A percentile compares a stretch with the other conserved stretches of the same genome.
These are phyloP conservation scores for Didymella lethalis DNA, from an alignment of 2,329 filamentous ascomycete species.

Conservation along the genomic window DNA sequence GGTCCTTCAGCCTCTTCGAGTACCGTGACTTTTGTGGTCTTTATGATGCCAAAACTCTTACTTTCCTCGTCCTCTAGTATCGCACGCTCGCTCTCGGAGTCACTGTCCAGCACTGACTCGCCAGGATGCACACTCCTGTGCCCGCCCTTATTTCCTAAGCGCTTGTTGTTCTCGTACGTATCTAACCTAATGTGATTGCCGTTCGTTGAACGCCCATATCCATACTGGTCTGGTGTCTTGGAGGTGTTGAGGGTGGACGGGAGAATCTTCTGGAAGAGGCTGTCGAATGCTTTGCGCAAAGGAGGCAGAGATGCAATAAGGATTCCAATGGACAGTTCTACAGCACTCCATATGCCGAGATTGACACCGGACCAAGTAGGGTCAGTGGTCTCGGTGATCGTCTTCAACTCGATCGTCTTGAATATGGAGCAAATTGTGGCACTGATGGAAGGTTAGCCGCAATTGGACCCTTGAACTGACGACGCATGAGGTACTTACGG, in stretches of 20 bases:
- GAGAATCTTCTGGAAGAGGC: constrained; percentile 28
- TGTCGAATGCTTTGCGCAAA: constrained; percentile 37
- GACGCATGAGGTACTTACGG: constrained; percentile 27
- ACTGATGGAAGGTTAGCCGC: constrained; percentile 10
- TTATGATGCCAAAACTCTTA: constrained; percentile 32
- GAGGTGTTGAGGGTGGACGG: constrained; percentile 22
- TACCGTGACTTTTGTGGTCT: constrained; percentile 36
- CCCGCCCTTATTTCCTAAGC: neutral
- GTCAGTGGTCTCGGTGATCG: constrained; percentile 32
- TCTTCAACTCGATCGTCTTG: constrained; percentile 38
- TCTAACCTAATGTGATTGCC: constrained; percentile 23
- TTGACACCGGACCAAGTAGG: constrained; percentile 38
- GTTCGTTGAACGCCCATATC: constrained; percentile 23
- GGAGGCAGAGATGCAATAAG: constrained; percentile 36
- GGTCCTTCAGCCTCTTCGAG: constrained; percentile 16
- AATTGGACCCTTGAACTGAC: neutral
- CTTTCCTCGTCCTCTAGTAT: constrained; percentile 35
- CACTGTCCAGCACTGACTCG: constrained; percentile 35
- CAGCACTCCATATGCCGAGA: constrained; percentile 37
- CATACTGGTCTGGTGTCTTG: constrained; percentile 20
- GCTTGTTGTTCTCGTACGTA: constrained; percentile 22
- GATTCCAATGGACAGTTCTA: constrained; percentile 36
- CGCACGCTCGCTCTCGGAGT: constrained; percentile 39
- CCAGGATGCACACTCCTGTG: constrained; percentile 19
- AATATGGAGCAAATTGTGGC: constrained; percentile 41